Evolutionary conservation across 1,284 basidiomycete genomes (phyloP).

Genomic region (Lentinula novae-zelandiae): DNA sequence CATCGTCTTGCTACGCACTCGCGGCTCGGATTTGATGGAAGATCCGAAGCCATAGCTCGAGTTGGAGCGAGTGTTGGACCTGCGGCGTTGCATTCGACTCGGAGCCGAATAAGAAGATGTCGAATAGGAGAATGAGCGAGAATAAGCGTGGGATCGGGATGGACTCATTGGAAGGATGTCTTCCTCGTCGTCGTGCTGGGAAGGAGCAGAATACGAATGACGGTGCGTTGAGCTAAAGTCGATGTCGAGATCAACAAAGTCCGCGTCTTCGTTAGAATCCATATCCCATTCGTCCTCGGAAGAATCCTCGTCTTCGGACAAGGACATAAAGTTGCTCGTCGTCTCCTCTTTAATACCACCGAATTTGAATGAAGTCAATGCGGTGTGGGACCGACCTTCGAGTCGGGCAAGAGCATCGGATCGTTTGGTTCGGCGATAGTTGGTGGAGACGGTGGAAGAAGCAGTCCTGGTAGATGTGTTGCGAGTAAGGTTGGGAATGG

Average conservation of each 20-base stretch:
- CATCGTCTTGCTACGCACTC: not conserved
- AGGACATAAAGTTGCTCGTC: slow-evolving; percentile 43
- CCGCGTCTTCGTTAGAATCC: slow-evolving; percentile 3
- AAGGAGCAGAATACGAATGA: not conserved
- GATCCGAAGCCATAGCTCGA: not conserved
- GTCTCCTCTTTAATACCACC: slow-evolving; percentile 15
- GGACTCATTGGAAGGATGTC: slow-evolving; percentile 2
- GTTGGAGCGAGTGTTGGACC: not conserved
- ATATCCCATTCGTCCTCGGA: slow-evolving; percentile 7
- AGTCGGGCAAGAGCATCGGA: slow-evolving; percentile 44
- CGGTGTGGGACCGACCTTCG: slow-evolving; percentile 34
- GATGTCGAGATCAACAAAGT: slow-evolving; percentile 9
- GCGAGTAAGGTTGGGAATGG: slow-evolving; percentile 8
- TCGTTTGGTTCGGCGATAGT: slow-evolving; percentile 17
- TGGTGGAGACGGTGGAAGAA: slow-evolving; percentile 22
- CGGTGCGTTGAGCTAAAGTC: slow-evolving; percentile 4
- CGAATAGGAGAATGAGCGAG: not conserved
- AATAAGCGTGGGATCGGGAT: not conserved
- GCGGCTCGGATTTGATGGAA: not conserved
- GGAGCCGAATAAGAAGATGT: not conserved
- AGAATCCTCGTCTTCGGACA: slow-evolving; percentile 35
- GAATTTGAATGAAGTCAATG: slow-evolving; percentile 4
- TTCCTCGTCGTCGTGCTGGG: slow-evolving; percentile 8
- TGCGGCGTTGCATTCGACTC: not conserved
- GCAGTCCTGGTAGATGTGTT: slow-evolving; percentile 9